phyloP scores from a whole-genome alignment of 2,329 filamentous ascomycete genomes.

The Fusarium siculi region DNA sequence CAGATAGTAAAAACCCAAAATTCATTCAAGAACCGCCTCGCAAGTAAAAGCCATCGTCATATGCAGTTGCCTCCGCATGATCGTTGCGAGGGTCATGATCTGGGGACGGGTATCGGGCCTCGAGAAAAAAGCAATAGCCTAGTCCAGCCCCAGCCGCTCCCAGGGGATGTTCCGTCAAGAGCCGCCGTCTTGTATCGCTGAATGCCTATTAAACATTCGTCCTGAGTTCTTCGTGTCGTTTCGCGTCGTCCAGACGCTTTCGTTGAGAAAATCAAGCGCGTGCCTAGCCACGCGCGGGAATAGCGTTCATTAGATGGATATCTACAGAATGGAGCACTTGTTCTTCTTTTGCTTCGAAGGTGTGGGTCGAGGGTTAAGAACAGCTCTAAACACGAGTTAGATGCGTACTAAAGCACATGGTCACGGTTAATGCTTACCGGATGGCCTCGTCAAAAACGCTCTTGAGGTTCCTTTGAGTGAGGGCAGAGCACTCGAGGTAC shows the following conservation, averaged over 20 bases:
- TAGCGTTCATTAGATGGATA: constrained; percentile 26
- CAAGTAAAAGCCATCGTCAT: constrained; percentile 43
- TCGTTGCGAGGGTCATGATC: constrained; percentile 21
- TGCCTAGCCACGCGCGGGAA: constrained; percentile 5
- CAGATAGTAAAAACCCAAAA: constrained; percentile 42
- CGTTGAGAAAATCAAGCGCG: constrained; percentile 33
- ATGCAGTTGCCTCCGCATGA: constrained; percentile 37
- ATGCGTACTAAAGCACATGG: neutral
- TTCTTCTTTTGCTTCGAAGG: constrained; percentile 68
- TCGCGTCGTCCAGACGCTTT: constrained; percentile 40
- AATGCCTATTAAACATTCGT: constrained; percentile 37
- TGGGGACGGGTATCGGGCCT: constrained; percentile 16
- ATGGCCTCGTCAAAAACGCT: constrained; percentile 99
- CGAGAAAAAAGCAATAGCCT: constrained; percentile 17
- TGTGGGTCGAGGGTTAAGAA: constrained; percentile 73
- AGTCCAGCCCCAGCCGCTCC: constrained; percentile 26
- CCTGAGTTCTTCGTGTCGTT: constrained; percentile 42
- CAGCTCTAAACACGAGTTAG: constrained; percentile 65
- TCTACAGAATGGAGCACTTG: constrained; percentile 77
- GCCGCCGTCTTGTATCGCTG: constrained; percentile 43
- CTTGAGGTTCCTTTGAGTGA: constrained; percentile 97
- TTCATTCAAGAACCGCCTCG: constrained; percentile 46
- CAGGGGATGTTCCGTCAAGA: constrained; percentile 39
- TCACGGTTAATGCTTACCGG: constrained; percentile 70
- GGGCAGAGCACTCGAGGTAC: constrained; percentile 96